These are phyloP conservation scores for Alternaria gansuensis DNA, from an alignment of 2,329 filamentous ascomycete species.

Conservation along the genomic window DNA sequence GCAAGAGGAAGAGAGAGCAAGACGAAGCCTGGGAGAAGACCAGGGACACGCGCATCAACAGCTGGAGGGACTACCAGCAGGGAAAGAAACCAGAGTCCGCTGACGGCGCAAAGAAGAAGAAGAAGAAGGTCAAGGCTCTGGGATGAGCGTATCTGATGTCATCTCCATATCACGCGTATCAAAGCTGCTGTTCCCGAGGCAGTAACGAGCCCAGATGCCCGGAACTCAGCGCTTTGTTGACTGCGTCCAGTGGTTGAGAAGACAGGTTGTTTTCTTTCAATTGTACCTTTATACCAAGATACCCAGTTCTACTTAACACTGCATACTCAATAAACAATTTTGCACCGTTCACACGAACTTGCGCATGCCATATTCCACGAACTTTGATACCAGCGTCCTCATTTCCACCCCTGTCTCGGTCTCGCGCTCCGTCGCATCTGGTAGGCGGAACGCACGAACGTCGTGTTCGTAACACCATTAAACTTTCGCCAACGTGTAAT, in stretches of 20 bases:
- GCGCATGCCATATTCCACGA: background rate
- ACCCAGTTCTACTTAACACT: conserved; percentile 7
- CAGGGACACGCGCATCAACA: conserved; percentile 87
- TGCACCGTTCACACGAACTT: background rate
- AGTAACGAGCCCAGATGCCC: background rate
- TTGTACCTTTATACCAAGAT: conserved; percentile 7
- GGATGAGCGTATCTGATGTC: conserved; percentile 50
- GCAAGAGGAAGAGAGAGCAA: conserved; percentile 75
- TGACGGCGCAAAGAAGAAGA: conserved; percentile 57
- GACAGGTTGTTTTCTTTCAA: background rate
- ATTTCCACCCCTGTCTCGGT: background rate
- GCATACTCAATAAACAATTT: conserved; percentile 2
- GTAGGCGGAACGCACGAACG: conserved; percentile 13
- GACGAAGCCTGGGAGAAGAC: conserved; percentile 96
- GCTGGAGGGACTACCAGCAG: conserved; percentile 93
- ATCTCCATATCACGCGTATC: background rate
- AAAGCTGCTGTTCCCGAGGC: background rate
- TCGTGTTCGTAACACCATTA: conserved; percentile 7
- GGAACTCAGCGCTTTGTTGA: background rate
- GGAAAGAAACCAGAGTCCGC: conserved; percentile 60
- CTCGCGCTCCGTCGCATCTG: conserved; percentile 15
- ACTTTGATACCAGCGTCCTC: background rate
- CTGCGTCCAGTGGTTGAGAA: background rate
- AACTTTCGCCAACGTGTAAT: background rate
- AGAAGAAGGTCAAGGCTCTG: conserved; percentile 63